Percentiles rank a stretch among this genome's conserved stretches.
These are phyloP conservation scores for Zizania latifolia DNA, from an alignment of 176 grass and related monocot genomes.

Conservation along the genomic window DNA sequence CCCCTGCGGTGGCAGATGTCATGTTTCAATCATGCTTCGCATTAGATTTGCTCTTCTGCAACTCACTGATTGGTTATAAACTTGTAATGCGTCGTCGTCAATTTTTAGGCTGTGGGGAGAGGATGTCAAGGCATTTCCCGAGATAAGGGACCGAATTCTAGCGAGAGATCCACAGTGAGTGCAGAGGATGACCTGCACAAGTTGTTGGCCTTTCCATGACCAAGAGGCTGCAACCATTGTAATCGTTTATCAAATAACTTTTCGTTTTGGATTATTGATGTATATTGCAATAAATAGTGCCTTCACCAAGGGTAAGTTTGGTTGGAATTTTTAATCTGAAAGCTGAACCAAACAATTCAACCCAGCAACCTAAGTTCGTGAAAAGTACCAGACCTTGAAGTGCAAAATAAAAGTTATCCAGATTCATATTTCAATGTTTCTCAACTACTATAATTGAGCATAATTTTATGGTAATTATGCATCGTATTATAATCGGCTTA, in stretches of 20 bases:
- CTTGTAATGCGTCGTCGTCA: background rate
- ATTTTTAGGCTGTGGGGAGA: conserved; percentile 71
- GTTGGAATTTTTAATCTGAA: no score
- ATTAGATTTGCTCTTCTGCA: background rate
- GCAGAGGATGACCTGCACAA: background rate
- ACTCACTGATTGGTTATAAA: background rate
- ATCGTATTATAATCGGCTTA: no score
- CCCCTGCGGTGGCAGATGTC: background rate
- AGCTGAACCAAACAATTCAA: no score
- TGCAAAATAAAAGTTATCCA: no score
- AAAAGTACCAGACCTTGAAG: no score
- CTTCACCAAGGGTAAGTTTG: no score
- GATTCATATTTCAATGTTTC: no score
- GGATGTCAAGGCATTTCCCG: conserved; percentile 65
- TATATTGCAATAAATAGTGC: background rate
- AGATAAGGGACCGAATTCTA: conserved; percentile 37
- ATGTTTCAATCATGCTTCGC: background rate
- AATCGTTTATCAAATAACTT: background rate
- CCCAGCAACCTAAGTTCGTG: no score
- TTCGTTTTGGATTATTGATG: background rate
- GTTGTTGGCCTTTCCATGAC: background rate
- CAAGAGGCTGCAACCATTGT: background rate
- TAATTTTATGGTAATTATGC: no score
- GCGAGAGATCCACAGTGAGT: conserved; percentile 13
- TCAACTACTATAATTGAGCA: no score